phyloP scores from a whole-genome alignment of 257 asterid genomes.

The Galeopsis tetrahit region DNA sequence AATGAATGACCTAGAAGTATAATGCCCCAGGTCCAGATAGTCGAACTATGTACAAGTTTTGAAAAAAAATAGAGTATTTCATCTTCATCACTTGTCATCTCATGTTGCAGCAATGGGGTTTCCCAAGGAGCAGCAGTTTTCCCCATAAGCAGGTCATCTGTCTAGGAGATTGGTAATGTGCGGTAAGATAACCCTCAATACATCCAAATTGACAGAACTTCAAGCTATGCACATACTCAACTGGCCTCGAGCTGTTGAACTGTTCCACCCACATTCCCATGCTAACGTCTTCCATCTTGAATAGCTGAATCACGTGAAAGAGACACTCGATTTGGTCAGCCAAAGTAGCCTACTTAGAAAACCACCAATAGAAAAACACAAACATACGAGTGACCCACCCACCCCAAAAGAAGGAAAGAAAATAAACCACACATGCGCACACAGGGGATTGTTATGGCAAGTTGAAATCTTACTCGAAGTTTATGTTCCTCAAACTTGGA shows the following conservation, averaged over 20 bases:
- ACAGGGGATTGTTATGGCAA: constrained; percentile 8
- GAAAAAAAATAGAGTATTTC: not conserved
- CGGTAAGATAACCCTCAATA: constrained; percentile 73
- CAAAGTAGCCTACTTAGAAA: constrained; percentile 4
- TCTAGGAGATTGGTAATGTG: constrained; percentile 94
- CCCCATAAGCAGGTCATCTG: constrained; percentile 96
- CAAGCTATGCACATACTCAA: constrained; percentile 79
- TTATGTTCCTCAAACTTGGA: constrained; percentile 83
- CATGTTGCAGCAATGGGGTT: constrained; percentile 85
- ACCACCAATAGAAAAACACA: not conserved
- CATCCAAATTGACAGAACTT: constrained; percentile 96
- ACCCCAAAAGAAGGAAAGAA: not conserved
- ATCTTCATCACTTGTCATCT: constrained; percentile 51
- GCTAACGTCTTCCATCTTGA: constrained; percentile 99
- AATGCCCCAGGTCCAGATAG: constrained; percentile 32
- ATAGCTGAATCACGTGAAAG: constrained; percentile 55
- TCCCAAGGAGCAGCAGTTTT: constrained; percentile 59
- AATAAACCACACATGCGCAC: not conserved
- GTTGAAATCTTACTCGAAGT: constrained; percentile 56
- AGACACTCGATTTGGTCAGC: constrained; percentile 13
- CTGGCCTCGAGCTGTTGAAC: constrained; percentile 64
- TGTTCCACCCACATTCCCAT: constrained; percentile 98
- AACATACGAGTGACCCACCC: not conserved
- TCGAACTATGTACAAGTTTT: constrained; percentile 46
- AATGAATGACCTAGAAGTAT: constrained; percentile 33